Evolutionary conservation across 1,284 basidiomycete species (phyloP).

Genomic region (Mrakiaceae sp.): DNA sequence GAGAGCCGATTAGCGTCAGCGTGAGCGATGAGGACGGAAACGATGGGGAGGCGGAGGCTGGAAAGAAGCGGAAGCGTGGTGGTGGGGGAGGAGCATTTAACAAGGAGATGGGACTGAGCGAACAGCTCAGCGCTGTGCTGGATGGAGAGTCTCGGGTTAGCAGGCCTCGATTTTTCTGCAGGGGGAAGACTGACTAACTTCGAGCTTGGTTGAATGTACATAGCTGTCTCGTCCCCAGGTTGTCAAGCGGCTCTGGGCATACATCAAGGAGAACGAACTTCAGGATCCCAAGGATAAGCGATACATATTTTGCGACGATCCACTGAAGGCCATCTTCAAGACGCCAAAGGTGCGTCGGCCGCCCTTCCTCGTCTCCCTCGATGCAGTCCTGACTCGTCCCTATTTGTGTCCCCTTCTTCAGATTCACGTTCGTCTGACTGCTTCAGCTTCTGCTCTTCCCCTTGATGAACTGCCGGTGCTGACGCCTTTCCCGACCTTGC

Average conservation of each 20-base stretch:
- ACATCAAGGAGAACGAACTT: slow-evolving; percentile 40
- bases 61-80: no score
- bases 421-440: no score
- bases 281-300: slow-evolving; percentile 38
- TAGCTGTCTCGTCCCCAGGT: slow-evolving; percentile 39
- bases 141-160: background rate
- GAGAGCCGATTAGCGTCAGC: no score
- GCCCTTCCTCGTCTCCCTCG: no score
- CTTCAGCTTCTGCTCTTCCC: no score
- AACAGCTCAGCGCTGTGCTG: slow-evolving; percentile 15
- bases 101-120: slow-evolving; percentile 34
- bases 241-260: slow-evolving; percentile 44
- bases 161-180: no score
- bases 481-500: no score
- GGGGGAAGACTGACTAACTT: no score
- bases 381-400: no score
- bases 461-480: no score
- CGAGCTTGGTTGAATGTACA: no score
- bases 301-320: slow-evolving; percentile 40
- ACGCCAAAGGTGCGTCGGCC: slow-evolving; percentile 33
- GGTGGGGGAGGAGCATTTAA: slow-evolving; percentile 31
- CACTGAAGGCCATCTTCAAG: slow-evolving; percentile 37
- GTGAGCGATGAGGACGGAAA: background rate
- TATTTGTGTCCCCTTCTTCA: no score
- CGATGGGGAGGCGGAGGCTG: slow-evolving; percentile 13